These are phyloP conservation scores for Botrytis fragariae DNA, from an alignment of 2,329 filamentous ascomycete species.

Conservation along the genomic window DNA sequence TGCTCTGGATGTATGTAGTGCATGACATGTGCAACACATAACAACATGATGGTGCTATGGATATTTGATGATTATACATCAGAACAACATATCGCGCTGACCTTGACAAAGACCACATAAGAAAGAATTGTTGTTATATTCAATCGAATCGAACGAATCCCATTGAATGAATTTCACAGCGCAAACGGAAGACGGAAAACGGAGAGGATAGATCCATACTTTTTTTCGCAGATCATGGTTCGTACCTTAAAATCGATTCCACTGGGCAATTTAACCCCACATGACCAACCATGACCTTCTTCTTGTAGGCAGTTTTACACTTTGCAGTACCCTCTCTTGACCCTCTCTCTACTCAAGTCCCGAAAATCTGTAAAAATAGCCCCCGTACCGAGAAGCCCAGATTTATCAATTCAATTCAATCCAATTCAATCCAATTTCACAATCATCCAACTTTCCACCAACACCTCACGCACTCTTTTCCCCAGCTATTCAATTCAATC, in stretches of 20 bases:
- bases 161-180: neutral
- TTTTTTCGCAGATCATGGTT: neutral
- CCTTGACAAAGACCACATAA: neutral
- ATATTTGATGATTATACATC: neutral
- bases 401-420: neutral
- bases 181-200: neutral
- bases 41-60: neutral
- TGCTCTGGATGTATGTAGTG: neutral
- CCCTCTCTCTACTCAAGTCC: neutral
- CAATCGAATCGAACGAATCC: neutral
- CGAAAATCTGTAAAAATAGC: constrained; percentile 14
- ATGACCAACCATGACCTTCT: constrained; percentile 4
- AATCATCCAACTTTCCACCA: neutral
- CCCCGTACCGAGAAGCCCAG: constrained; percentile 10
- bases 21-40: neutral
- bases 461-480: neutral
- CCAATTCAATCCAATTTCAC: neutral
- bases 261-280: constrained; percentile 6
- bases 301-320: neutral
- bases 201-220: neutral
- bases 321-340: neutral
- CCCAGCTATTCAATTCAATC: neutral
- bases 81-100: neutral
- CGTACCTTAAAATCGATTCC: neutral
- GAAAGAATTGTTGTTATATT: neutral